These are phyloP conservation scores for Quercus gilva DNA, from an alignment of 306 rosid genomes.

Conservation along the genomic window DNA sequence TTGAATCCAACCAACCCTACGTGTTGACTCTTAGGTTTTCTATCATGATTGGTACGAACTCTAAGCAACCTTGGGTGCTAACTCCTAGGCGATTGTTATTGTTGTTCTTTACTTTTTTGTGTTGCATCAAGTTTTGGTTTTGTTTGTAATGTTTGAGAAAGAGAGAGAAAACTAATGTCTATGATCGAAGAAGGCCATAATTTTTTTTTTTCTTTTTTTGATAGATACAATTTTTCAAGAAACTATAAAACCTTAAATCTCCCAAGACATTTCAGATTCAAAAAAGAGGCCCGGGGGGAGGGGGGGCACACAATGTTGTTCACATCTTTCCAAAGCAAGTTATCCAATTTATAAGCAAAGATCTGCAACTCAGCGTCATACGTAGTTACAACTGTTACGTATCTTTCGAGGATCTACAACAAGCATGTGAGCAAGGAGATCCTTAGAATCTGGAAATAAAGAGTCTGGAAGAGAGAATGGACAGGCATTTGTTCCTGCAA, in stretches of 20 bases:
- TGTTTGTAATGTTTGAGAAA: too few relatives aligned
- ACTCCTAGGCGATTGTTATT: too few relatives aligned
- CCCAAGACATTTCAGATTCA: neutral
- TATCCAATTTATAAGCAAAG: neutral
- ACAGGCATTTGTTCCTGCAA: constrained; percentile 74
- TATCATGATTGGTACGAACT: too few relatives aligned
- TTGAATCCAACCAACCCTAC: too few relatives aligned
- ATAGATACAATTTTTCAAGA: neutral
- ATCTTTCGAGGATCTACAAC: constrained; percentile 67
- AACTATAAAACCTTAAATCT: neutral
- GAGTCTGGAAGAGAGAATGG: constrained; percentile 80
- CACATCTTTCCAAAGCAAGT: neutral
- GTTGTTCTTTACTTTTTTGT: too few relatives aligned
- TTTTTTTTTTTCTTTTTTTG: too few relatives aligned
- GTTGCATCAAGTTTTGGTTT: too few relatives aligned
- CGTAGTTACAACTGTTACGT: neutral
- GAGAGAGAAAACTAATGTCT: too few relatives aligned
- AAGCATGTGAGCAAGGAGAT: constrained; percentile 70
- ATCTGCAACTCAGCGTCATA: neutral
- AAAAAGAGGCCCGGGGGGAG: too few relatives aligned
- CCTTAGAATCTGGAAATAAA: constrained; percentile 74
- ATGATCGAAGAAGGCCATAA: too few relatives aligned
- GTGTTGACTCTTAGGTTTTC: too few relatives aligned
- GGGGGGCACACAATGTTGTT: neutral
- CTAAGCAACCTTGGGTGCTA: too few relatives aligned